phyloP scores from a whole-genome alignment of 2,329 filamentous ascomycete species.

The Exophiala calicioides region DNA sequence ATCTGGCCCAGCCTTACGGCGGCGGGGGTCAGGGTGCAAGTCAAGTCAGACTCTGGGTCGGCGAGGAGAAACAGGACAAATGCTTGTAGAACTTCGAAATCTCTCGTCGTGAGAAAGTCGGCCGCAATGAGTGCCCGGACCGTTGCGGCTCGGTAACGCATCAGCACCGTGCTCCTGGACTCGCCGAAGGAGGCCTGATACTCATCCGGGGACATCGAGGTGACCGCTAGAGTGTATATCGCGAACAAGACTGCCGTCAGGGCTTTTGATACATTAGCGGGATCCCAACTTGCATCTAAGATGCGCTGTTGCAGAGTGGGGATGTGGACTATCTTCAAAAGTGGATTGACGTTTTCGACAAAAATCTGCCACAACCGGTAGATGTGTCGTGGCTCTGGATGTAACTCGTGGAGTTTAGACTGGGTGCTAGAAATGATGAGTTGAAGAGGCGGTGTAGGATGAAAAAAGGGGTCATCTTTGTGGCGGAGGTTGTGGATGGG shows the following conservation, averaged over 20 bases:
- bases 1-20: slow-evolving; percentile 42
- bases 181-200: slow-evolving; percentile 46
- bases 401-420: slow-evolving; percentile 40
- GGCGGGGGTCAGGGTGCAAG: slow-evolving; percentile 45
- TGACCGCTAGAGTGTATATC: slow-evolving; percentile 64
- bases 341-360: slow-evolving; percentile 67
- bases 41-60: slow-evolving; percentile 44
- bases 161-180: slow-evolving; percentile 42
- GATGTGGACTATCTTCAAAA: slow-evolving; percentile 68
- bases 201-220: slow-evolving; percentile 59
- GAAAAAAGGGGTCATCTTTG: slow-evolving; percentile 13
- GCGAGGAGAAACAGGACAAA: slow-evolving; percentile 28
- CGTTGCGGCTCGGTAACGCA: slow-evolving; percentile 47
- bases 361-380: slow-evolving; percentile 64
- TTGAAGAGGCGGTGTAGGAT: slow-evolving; percentile 32
- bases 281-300: slow-evolving; percentile 61
- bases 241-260: slow-evolving; percentile 69
- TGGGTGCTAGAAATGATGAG: slow-evolving; percentile 37
- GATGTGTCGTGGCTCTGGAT: slow-evolving; percentile 63
- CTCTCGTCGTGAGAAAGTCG: slow-evolving; percentile 42
- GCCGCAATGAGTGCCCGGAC: slow-evolving; percentile 50
- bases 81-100: slow-evolving; percentile 56
- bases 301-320: slow-evolving; percentile 66
- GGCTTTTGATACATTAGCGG: slow-evolving; percentile 56
- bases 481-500: slow-evolving; percentile 15